A percentile compares a stretch with the other conserved stretches of the same genome.
These are phyloP conservation scores for Copromyces sp. DNA, from an alignment of 495 filamentous ascomycete species.

Conservation along the genomic window DNA sequence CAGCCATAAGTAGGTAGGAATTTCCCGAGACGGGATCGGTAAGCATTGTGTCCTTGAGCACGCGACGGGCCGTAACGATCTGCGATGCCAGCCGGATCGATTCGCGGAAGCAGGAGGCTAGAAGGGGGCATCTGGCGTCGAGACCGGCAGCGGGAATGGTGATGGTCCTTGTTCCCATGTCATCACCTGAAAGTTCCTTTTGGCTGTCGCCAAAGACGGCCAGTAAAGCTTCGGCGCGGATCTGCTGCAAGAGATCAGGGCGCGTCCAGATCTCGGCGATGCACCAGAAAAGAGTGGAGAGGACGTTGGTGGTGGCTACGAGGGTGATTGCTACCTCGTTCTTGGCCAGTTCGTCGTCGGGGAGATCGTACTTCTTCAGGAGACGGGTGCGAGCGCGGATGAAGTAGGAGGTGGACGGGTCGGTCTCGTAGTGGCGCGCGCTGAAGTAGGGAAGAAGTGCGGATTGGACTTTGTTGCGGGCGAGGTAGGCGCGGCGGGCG, in stretches of 20 bases:
- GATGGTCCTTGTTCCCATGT: not conserved
- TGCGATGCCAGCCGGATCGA: slow-evolving; percentile 11
- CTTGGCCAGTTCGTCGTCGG: slow-evolving; percentile 1
- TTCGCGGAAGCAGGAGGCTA: slow-evolving; percentile 12
- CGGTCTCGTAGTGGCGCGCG: not conserved
- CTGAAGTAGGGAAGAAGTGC: slow-evolving; percentile 4
- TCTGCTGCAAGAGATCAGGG: slow-evolving; percentile 1
- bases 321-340: slow-evolving; percentile 8
- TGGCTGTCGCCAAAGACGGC: not conserved
- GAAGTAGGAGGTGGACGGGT: slow-evolving; percentile 1
- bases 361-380: slow-evolving; percentile 1
- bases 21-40: slow-evolving; percentile 4
- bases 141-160: slow-evolving; percentile 1
- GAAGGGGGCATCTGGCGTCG: slow-evolving; percentile 5
- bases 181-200: not conserved
- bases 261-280: slow-evolving; percentile 8
- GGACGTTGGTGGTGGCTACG: slow-evolving; percentile 9
- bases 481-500: slow-evolving; percentile 21
- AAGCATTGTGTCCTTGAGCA: slow-evolving; percentile 24
- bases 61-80: slow-evolving; percentile 9
- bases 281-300: slow-evolving; percentile 13
- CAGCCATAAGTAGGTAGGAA: slow-evolving; percentile 29
- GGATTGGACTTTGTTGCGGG: slow-evolving; percentile 10
- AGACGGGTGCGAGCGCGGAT: not conserved
- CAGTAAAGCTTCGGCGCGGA: slow-evolving; percentile 7